Evolutionary conservation across 345 rosid species (phyloP).

Genomic region (Syzygium aqueum): DNA sequence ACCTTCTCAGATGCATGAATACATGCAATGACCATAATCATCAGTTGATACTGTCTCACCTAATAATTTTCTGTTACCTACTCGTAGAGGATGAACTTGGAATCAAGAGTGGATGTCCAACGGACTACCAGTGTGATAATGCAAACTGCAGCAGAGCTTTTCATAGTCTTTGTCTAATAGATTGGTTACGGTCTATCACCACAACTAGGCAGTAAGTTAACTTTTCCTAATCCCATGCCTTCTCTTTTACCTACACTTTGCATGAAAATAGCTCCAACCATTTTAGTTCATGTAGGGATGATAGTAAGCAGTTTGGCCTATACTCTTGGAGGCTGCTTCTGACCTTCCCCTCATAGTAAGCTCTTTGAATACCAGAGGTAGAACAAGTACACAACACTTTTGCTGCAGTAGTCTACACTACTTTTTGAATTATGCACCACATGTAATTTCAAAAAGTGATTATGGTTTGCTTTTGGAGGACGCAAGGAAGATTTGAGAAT

Average conservation of each 20-base stretch:
- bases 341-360: background rate
- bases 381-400: background rate
- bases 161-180: conserved; percentile 61
- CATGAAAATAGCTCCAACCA: background rate
- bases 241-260: background rate
- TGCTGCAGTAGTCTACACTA: background rate
- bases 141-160: conserved; percentile 57
- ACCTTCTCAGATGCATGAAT: background rate
- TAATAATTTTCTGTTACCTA: background rate
- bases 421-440: background rate
- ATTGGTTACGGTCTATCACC: conserved; percentile 79
- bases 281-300: background rate
- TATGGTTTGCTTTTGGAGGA: background rate
- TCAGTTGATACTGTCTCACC: background rate
- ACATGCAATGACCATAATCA: background rate
- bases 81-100: conserved; percentile 58
- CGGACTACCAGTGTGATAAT: conserved; percentile 72
- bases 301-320: background rate
- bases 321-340: background rate
- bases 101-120: conserved; percentile 38
- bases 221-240: conserved; percentile 5
- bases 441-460: background rate
- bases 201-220: conserved; percentile 71
- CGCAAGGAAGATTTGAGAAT: background rate
- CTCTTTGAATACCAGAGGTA: background rate